Evolutionary conservation across 345 rosid species (phyloP), one percentile per base, ranked within the genome.

Genomic region (Eucalyptus regnans): DNA sequence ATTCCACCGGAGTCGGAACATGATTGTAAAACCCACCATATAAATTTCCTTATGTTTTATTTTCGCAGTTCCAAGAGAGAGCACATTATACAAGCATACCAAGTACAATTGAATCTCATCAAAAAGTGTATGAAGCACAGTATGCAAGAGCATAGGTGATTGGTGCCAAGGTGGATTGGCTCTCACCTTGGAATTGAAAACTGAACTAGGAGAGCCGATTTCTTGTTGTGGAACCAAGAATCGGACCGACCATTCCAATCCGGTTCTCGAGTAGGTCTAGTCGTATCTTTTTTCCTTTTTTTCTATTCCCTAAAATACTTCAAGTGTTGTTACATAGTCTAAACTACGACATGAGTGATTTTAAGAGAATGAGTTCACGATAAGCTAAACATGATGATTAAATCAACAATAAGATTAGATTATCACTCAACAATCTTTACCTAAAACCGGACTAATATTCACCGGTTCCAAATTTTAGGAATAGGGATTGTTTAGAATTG

Each of bases 181-280:
- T 56, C 62, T 56, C 12, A 56, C 29, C 12, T 3, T 22, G 5
- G 12, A 22, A 56, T 56, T 1, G 1, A 2, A 54, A 54, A 54
- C 17, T 22, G 9, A 27, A 54, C 12, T 54, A 54, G 41, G 41
- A 37, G 41, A 37, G 41, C 41, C 41, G 41, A 41, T 41, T 41
- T 41, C 41, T 41, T 41, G 41, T 41, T 5, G 41, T 41, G 41
- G 41, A 41, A 41, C 44, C 9, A 56, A 56, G 29, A 56, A 23
- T 56, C 1, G 4, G 6, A 56, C 4, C 1, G 1, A 56, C 29
- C 1, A 56, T 1, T 56, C 6, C 62, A 22, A 56, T 56, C 29
- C 1, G 23, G 3, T 9, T 9, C 62, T 56, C 0, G 4, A 56
- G 3, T 56, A 25, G 62, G 29, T 56, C 62, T 29, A 3, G 2